Percentiles rank a stretch among this genome's conserved stretches.
Evolutionary conservation across 495 filamentous ascomycete genomes (phyloP).

Genomic region (Neurospora cerealis): DNA sequence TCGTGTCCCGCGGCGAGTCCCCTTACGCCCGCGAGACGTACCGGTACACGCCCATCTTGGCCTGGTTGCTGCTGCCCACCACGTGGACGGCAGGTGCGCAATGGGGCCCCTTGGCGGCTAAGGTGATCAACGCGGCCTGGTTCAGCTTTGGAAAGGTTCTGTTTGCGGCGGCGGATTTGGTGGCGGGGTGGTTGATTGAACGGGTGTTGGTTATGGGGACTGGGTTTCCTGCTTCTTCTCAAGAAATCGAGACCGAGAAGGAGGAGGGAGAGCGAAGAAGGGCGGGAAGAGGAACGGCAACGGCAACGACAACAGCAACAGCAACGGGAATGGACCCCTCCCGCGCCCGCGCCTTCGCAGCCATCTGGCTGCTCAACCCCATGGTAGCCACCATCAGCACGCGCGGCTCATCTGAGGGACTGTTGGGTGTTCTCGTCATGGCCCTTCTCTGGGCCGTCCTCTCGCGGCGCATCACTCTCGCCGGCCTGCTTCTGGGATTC

Average conservation of each 20-base stretch:
- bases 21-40: slow-evolving; percentile 91
- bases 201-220: slow-evolving; percentile 18
- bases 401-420: slow-evolving; percentile 82
- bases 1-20: slow-evolving; percentile 47
- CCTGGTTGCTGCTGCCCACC: slow-evolving; percentile 82
- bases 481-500: slow-evolving; percentile 69
- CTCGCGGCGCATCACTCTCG: slow-evolving; percentile 45
- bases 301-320: background rate
- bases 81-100: slow-evolving; percentile 29
- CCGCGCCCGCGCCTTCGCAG: slow-evolving; percentile 59
- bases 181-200: slow-evolving; percentile 77
- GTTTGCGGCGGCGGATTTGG: slow-evolving; percentile 72
- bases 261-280: background rate
- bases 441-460: slow-evolving; percentile 74
- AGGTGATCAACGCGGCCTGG: slow-evolving; percentile 33
- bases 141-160: slow-evolving; percentile 85
- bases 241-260: background rate
- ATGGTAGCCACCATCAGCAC: slow-evolving; percentile 98
- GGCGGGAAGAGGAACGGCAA: background rate
- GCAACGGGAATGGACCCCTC: slow-evolving; percentile 17
- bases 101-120: slow-evolving; percentile 15
- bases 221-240: background rate
- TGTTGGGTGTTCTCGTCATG: slow-evolving; percentile 74
- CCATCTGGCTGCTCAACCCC: slow-evolving; percentile 89
- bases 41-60: slow-evolving; percentile 87